These are phyloP conservation scores for Metrosideros polymorpha DNA, from an alignment of 441 rosid genomes.

Conservation along the genomic window DNA sequence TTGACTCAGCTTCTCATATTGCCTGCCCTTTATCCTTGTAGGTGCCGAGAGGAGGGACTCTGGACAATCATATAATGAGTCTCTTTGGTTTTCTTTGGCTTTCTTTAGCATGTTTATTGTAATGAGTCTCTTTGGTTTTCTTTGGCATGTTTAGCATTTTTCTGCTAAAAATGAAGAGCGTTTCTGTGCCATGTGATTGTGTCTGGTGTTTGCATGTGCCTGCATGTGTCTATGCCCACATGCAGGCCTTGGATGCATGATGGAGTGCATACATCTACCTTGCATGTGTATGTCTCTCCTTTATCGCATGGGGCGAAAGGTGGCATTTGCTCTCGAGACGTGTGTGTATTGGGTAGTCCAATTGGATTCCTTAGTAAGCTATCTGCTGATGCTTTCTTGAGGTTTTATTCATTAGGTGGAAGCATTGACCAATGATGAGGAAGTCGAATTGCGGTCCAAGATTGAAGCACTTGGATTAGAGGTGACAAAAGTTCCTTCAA, in stretches of 20 bases:
- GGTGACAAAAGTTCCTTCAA: slow-evolving; percentile 68
- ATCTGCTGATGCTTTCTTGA: neutral
- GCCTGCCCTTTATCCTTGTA: neutral
- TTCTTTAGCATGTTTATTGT: neutral
- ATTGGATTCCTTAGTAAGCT: neutral
- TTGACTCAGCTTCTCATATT: neutral
- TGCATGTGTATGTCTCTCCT: neutral
- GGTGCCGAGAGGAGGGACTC: neutral
- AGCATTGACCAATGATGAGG: slow-evolving; percentile 64
- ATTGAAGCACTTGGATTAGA: slow-evolving; percentile 81
- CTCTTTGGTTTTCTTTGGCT: neutral
- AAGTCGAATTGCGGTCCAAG: slow-evolving; percentile 72
- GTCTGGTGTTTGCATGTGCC: neutral
- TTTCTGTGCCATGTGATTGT: neutral
- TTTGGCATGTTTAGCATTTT: neutral
- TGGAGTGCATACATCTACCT: neutral
- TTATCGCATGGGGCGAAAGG: neutral
- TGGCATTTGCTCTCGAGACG: neutral
- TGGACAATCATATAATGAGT: neutral
- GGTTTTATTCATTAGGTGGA: slow-evolving; percentile 41
- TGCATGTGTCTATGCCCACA: neutral
- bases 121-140: neutral
- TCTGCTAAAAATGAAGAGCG: neutral
- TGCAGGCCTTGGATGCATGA: neutral
- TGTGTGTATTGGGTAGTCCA: neutral